Percentiles rank a stretch among this genome's conserved stretches.
These are phyloP conservation scores for Phytophthora melonis DNA, from an alignment of 352 stramenopile species.

Conservation along the genomic window DNA sequence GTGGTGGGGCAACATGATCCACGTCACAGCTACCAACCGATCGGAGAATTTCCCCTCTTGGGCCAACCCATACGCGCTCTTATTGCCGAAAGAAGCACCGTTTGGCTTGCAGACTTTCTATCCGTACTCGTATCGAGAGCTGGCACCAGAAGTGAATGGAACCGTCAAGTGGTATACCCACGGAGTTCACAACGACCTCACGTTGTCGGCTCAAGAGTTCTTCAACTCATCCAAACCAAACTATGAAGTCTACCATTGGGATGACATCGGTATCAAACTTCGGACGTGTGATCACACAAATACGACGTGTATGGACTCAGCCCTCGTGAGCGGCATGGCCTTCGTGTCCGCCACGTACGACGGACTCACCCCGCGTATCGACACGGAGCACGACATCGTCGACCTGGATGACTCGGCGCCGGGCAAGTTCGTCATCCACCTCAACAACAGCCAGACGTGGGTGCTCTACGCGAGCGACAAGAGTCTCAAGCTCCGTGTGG, in stretches of 20 bases:
- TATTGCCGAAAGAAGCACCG: conserved; percentile 44
- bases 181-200: conserved; percentile 64
- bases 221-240: conserved; percentile 33
- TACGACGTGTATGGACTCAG: conserved; percentile 60
- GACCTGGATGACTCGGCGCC: conserved; percentile 45
- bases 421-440: conserved; percentile 66
- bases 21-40: conserved; percentile 43
- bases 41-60: conserved; percentile 54
- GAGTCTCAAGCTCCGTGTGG: conserved; percentile 49
- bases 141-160: conserved; percentile 44
- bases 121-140: conserved; percentile 57
- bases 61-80: conserved; percentile 67
- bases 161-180: conserved; percentile 62
- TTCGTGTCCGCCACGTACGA: conserved; percentile 75
- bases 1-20: conserved; percentile 78
- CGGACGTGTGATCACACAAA: conserved; percentile 45
- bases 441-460: conserved; percentile 81
- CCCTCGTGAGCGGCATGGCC: conserved; percentile 76
- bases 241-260: conserved; percentile 71
- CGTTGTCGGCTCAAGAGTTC: conserved; percentile 61
- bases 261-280: conserved; percentile 66
- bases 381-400: conserved; percentile 60
- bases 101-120: conserved; percentile 60
- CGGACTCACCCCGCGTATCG: conserved; percentile 59
- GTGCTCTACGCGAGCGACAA: conserved; percentile 70